Evolutionary conservation across 2,329 filamentous ascomycete genomes (phyloP), one percentile per base, ranked within the genome.

Genomic region (Diaporthe citri): DNA sequence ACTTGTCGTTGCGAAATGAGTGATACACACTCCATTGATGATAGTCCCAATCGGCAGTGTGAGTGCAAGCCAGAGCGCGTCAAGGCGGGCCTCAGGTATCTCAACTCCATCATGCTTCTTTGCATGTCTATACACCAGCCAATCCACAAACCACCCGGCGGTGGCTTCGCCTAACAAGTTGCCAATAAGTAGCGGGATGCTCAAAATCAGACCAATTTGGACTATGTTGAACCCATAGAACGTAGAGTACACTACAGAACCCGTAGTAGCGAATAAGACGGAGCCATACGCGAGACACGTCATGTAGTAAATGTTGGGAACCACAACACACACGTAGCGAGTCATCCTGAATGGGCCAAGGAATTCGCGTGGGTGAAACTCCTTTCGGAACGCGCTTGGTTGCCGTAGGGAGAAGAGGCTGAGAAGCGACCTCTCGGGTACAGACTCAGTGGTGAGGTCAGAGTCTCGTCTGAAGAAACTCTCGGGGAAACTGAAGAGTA

Each of bases 101-200:
- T 66, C 60, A 17, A 66, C 43, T 1, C 60, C 60, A 34, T 51
- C 43, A 20, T 66, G 60, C 60, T 66, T 66, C 20, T 66, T 66
- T n/a, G 60, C 60, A n/a, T 66, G 9, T 25, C 60, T 36, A 66
- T 48, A 66, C 17, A 66, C 43, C 10, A 66, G 43, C 60, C 60
- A 66, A 25, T 66, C 60, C 60, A 66, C 60, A 36, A 66, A 66
- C 60, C 60, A 66, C 28, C 60, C 60, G 28, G 60, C 60, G 9
- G 41, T 51, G 28, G 60, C 60, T n/a, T 66, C 60, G 25, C 60
- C 60, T 34, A 66, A 20, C 4, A 66, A 25, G 20, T 66, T 66
- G 0, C 60, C 60, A 51, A 66, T 36, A 25, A 66, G 60, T 3
- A 66, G 60, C 20, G 60, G 60, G 17, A 66, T 51, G 6, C 60